These are phyloP conservation scores for Leucocoprinus birnbaumii DNA, from an alignment of 768 basidiomycete species.

Conservation along the genomic window DNA sequence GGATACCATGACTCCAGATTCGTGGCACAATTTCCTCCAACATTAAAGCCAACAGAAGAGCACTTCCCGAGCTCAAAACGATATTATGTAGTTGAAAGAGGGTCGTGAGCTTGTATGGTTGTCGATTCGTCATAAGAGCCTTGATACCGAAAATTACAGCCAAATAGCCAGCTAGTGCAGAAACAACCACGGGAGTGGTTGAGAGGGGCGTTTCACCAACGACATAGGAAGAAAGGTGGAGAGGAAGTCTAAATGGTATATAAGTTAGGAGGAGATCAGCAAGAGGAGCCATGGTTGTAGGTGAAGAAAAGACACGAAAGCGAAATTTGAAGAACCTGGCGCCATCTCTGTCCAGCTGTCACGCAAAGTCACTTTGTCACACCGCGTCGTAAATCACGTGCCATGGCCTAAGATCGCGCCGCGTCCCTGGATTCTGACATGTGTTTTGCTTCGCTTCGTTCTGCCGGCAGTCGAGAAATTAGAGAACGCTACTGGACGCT, in stretches of 20 bases:
- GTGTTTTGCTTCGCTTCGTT: too few relatives aligned
- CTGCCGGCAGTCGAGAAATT: too few relatives aligned
- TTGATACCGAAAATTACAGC: conserved; percentile 84
- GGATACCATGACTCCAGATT: conserved; percentile 66
- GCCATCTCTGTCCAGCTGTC: conserved; percentile 19
- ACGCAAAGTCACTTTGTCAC: not conserved
- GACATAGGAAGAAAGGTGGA: conserved; percentile 60
- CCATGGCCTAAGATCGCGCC: too few relatives aligned
- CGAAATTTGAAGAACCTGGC: conserved; percentile 27
- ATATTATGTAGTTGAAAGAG: conserved; percentile 92
- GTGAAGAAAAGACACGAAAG: conserved; percentile 22
- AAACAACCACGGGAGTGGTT: conserved; percentile 70
- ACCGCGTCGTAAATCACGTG: conserved; percentile 9
- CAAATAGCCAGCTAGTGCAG: conserved; percentile 77
- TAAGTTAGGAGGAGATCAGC: conserved; percentile 66
- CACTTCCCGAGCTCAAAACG: conserved; percentile 80
- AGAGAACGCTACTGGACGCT: too few relatives aligned
- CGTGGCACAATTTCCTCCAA: conserved; percentile 88
- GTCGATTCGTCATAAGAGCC: conserved; percentile 77
- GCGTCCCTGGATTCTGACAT: too few relatives aligned
- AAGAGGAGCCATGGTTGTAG: conserved; percentile 62
- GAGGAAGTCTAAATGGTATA: conserved; percentile 57
- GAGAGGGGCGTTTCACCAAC: conserved; percentile 78
- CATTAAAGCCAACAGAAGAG: conserved; percentile 85
- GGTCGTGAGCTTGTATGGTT: conserved; percentile 71